Evolutionary conservation across 1,139 yeast species (phyloP).

Genomic region (Saccharomyces pastorianus): DNA sequence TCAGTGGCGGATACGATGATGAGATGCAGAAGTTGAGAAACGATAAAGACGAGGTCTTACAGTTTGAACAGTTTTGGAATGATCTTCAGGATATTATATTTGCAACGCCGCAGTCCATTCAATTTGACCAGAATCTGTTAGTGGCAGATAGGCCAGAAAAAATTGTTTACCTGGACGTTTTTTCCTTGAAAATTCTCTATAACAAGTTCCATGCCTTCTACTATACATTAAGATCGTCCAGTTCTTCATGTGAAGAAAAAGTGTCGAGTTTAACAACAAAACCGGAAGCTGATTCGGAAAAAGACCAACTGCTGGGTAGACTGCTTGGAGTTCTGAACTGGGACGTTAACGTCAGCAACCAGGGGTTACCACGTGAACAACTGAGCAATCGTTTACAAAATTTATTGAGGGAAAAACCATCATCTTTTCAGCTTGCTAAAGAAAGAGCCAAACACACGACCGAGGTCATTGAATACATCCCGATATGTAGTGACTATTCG

Average conservation of each 20-base stretch:
- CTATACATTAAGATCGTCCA: background rate
- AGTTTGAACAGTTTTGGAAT: background rate
- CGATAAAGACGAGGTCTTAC: background rate
- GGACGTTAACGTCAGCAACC: background rate
- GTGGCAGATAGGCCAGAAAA: background rate
- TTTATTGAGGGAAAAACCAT: background rate
- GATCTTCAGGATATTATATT: background rate
- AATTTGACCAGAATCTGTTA: background rate
- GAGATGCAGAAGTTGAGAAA: background rate
- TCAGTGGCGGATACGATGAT: conserved; percentile 2
- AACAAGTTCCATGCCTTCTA: background rate
- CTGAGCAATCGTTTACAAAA: background rate
- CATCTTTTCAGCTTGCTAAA: conserved; percentile 32
- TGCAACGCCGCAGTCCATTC: background rate
- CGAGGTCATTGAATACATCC: conserved; percentile 38
- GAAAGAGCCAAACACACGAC: conserved; percentile 39
- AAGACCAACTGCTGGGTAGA: background rate
- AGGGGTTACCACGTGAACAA: background rate
- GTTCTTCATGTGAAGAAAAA: background rate
- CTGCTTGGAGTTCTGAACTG: background rate
- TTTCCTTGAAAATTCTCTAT: background rate
- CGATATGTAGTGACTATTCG: conserved; percentile 42
- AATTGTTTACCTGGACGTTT: background rate
- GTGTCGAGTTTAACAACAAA: background rate
- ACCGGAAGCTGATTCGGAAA: background rate